Evolutionary conservation across 2,329 filamentous ascomycete species (phyloP), one percentile per base, ranked within the genome.

Genomic region (Endoconidiophora laricicola): DNA sequence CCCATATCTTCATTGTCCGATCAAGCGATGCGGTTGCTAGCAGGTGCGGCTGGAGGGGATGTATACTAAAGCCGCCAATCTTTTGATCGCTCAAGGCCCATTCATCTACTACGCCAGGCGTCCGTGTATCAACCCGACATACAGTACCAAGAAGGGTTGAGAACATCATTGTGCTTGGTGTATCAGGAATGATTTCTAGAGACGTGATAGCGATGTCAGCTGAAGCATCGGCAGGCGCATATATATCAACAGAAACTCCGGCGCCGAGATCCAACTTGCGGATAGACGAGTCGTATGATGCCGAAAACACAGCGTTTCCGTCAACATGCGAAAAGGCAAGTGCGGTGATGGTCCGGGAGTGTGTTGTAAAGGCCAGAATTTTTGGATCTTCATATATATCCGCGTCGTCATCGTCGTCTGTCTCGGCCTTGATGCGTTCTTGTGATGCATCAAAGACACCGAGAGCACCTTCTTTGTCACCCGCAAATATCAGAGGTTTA

Each of bases 221-320:
- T 22, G 76, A 69, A 0, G 74, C 69, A 54, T 83, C 80, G 0
- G 70, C 63, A 0, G 88, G 87, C 0, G 83, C 86, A 64, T 85
- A 96, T 0, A 90, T 70, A 60, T 95, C 85, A 0, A 83, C 72
- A 0, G 87, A 87, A 1, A 84, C 72, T 1, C 83, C 84, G 59
- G 86, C 87, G 36, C 78, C 74, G 0, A 98, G 69, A 60, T 98
- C 90, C 18, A 95, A 72, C 54, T 84, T 86, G 3, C 91, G 78
- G 50, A 98, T 86, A 0, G 86, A 88, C 0, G 86, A 91, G 64
- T 98, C 91, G 62, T 98, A 96, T 0, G 88, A 95, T 0, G 84
- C 79, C 0, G 87, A 86, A 59, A 82, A 94, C 0, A 98, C 71
- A 0, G 79, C 74, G 40, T 86, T 87, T 0, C 76, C 69, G 52